These are phyloP conservation scores for Funneliformis geosporum DNA, from an alignment of 192 early-diverging fungal genomes.

Conservation along the genomic window DNA sequence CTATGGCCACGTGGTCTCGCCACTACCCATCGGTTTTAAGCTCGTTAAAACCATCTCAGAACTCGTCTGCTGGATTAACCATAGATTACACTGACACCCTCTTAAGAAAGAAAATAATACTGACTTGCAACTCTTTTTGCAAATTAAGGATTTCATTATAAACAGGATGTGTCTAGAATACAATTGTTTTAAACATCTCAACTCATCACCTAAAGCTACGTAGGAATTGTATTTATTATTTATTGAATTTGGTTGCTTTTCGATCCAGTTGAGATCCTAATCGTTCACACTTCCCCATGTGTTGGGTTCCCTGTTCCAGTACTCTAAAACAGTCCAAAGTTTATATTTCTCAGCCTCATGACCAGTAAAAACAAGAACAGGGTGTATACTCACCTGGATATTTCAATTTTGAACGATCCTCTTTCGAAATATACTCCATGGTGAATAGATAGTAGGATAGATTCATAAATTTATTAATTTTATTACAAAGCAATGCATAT, in stretches of 20 bases:
- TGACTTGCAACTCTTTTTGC: not conserved
- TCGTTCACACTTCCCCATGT: not conserved
- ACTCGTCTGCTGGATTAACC: constrained; percentile 33
- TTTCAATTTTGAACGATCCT: constrained; percentile 4
- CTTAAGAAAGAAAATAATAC: not conserved
- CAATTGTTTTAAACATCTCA: not conserved
- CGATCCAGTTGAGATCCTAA: not conserved
- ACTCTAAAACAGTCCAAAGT: not conserved
- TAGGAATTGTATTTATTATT: not conserved
- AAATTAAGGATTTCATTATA: constrained; percentile 9
- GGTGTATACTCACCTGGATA: constrained; percentile 2
- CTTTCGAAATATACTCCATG: not conserved
- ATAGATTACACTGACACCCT: constrained; percentile 28
- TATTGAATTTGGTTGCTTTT: not conserved
- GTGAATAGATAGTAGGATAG: too few relatives aligned
- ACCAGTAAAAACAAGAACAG: not conserved
- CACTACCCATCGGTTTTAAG: constrained; percentile 36
- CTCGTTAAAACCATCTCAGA: constrained; percentile 27
- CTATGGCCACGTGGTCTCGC: constrained; percentile 33
- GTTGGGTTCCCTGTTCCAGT: not conserved
- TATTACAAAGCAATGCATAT: too few relatives aligned
- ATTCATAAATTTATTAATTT: too few relatives aligned
- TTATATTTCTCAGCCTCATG: not conserved
- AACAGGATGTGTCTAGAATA: not conserved
- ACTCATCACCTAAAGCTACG: not conserved